Conservation (phyloP, 2,329 filamentous ascomycete genomes). For the Didymella keratinophila region DNA sequence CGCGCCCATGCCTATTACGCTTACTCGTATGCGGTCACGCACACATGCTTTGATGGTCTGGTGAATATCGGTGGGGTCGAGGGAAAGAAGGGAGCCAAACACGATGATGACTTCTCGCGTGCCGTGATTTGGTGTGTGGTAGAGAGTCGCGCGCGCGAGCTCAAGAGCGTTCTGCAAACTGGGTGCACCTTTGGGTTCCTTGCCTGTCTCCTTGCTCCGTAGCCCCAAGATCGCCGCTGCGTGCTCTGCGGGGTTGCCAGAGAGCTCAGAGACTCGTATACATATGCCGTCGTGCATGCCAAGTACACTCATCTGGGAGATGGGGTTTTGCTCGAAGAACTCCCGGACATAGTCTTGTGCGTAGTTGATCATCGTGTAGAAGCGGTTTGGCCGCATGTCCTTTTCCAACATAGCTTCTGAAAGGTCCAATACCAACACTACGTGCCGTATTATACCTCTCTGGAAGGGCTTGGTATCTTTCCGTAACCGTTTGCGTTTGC, state of each 20-base stretch:
- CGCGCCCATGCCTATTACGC: conserved; percentile 87
- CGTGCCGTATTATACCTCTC: conserved; percentile 95
- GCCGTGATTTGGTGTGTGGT: conserved; percentile 90
- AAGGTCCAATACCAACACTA: conserved; percentile 90
- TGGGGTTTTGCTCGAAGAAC: conserved; percentile 98
- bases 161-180: conserved; percentile 91
- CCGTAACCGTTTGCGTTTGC: conserved; percentile 80
- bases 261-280: conserved; percentile 84
- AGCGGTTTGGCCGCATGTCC: conserved; percentile 87
- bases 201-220: conserved; percentile 68
- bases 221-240: conserved; percentile 76
- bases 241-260: conserved; percentile 89
- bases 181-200: conserved; percentile 59
- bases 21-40: conserved; percentile 83
- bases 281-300: conserved; percentile 94
- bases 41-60: conserved; percentile 83
- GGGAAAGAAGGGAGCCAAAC: conserved; percentile 87
- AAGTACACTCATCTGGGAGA: conserved; percentile 90
- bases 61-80: conserved; percentile 94
- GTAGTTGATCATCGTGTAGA: conserved; percentile 81
- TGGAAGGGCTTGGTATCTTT: conserved; percentile 96
- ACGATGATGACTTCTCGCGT: conserved; percentile 92
- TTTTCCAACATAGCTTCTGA: conserved; percentile 95
- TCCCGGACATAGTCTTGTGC: conserved; percentile 88
- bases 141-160: conserved; percentile 91